Percentiles rank a stretch among this genome's conserved stretches.
These are phyloP conservation scores for Cladosporium colombiae DNA, from an alignment of 2,329 filamentous ascomycete species.

Conservation along the genomic window DNA sequence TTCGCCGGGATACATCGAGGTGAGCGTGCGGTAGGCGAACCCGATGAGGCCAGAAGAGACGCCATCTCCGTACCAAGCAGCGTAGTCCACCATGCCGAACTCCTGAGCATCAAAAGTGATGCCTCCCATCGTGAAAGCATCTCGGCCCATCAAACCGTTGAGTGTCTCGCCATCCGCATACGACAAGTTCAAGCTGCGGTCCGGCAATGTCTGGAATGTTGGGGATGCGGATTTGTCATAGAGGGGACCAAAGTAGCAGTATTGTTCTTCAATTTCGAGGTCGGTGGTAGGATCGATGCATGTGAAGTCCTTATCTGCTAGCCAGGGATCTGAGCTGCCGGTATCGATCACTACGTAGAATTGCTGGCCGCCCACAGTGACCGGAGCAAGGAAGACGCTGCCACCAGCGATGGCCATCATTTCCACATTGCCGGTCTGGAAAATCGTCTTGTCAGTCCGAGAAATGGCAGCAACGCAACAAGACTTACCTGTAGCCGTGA, in stretches of 20 bases:
- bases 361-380: slow-evolving; percentile 32
- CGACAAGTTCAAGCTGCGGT: slow-evolving; percentile 46
- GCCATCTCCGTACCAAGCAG: slow-evolving; percentile 37
- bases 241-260: slow-evolving; percentile 37
- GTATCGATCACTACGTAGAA: slow-evolving; percentile 49
- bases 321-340: slow-evolving; percentile 52
- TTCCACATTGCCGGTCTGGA: not conserved
- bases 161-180: slow-evolving; percentile 48
- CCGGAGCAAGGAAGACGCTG: slow-evolving; percentile 34
- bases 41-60: slow-evolving; percentile 52
- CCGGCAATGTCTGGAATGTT: slow-evolving; percentile 41
- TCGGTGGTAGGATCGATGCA: slow-evolving; percentile 28
- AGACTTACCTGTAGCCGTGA: slow-evolving; percentile 35
- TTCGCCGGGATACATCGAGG: slow-evolving; percentile 42
- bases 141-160: slow-evolving; percentile 43
- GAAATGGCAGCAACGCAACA: not conserved
- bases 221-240: slow-evolving; percentile 33
- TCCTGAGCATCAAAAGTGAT: slow-evolving; percentile 49
- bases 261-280: slow-evolving; percentile 23
- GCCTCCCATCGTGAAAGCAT: slow-evolving; percentile 48
- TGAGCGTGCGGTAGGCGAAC: slow-evolving; percentile 53
- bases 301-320: slow-evolving; percentile 36
- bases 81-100: slow-evolving; percentile 47
- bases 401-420: slow-evolving; percentile 29
- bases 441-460: not conserved